Evolutionary conservation across 768 basidiomycete genomes (phyloP).

Genomic region (Gloeostereum incarnatum): DNA sequence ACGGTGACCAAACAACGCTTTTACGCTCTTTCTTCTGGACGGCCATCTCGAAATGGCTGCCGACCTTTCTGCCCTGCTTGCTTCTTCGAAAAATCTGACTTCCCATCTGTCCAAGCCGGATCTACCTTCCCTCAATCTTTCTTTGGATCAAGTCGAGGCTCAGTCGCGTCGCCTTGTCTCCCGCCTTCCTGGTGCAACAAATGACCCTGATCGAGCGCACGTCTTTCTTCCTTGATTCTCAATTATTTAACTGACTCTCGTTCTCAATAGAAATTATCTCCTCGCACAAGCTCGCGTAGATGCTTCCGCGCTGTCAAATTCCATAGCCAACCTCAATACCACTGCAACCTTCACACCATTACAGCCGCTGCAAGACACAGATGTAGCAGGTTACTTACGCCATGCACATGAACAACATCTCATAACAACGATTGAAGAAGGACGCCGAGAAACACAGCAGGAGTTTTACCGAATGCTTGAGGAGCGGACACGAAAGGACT

Average conservation of each 20-base stretch:
- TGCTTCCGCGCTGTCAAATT: conserved; percentile 74
- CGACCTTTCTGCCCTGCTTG: conserved; percentile 63
- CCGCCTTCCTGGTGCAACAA: conserved; percentile 52
- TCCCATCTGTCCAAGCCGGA: conserved; percentile 73
- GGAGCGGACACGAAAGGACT: conserved; percentile 66
- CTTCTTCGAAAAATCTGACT: conserved; percentile 63
- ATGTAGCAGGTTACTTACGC: conserved; percentile 90
- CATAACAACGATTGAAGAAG: conserved; percentile 90
- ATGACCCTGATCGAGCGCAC: conserved; percentile 69
- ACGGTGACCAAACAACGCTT: no score
- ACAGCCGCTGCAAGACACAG: conserved; percentile 91
- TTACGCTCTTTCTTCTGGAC: no score
- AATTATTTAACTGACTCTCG: conserved; percentile 6
- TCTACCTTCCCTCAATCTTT: conserved; percentile 80
- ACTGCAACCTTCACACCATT: conserved; percentile 78
- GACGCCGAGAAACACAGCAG: conserved; percentile 73
- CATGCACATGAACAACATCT: conserved; percentile 93
- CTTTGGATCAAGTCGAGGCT: conserved; percentile 91
- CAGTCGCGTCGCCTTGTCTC: conserved; percentile 82
- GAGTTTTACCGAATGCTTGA: conserved; percentile 79
- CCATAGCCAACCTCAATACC: conserved; percentile 78
- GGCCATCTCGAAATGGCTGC: no score
- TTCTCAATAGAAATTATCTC: conserved; percentile 63
- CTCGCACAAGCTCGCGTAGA: conserved; percentile 93
- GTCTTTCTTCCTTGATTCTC: conserved; percentile 16